These are phyloP conservation scores for Diaporthe vexans DNA, from an alignment of 2,329 filamentous ascomycete genomes.

Conservation along the genomic window DNA sequence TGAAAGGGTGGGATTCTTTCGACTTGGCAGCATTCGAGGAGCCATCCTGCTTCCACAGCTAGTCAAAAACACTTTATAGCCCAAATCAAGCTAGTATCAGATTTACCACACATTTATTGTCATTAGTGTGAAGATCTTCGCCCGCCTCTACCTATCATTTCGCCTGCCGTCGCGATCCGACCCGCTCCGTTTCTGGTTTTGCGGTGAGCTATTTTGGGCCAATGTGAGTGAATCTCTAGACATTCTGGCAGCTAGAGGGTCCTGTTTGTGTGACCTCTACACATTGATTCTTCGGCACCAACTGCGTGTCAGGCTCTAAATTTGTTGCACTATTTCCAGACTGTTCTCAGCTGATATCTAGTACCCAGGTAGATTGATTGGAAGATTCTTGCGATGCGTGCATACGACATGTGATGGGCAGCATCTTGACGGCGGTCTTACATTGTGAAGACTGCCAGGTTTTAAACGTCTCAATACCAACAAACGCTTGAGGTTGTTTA, in stretches of 20 bases:
- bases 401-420: background rate
- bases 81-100: background rate
- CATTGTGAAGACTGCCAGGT: background rate
- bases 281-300: constrained; percentile 57
- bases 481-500: background rate
- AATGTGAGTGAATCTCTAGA: background rate
- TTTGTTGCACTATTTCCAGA: background rate
- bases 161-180: constrained; percentile 71
- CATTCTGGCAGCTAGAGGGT: constrained; percentile 44
- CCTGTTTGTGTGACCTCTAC: constrained; percentile 62
- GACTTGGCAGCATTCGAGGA: constrained; percentile 65
- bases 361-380: background rate
- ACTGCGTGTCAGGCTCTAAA: background rate
- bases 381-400: background rate
- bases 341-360: background rate
- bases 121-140: constrained; percentile 61
- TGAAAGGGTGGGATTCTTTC: constrained; percentile 60
- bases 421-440: background rate
- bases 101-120: background rate
- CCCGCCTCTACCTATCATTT: constrained; percentile 72
- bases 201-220: constrained; percentile 62
- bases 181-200: constrained; percentile 67
- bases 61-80: constrained; percentile 53
- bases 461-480: background rate
- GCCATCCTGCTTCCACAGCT: constrained; percentile 56